Conservation (phyloP, 2,329 filamentous ascomycete genomes). For the Penicillium italicum region DNA sequence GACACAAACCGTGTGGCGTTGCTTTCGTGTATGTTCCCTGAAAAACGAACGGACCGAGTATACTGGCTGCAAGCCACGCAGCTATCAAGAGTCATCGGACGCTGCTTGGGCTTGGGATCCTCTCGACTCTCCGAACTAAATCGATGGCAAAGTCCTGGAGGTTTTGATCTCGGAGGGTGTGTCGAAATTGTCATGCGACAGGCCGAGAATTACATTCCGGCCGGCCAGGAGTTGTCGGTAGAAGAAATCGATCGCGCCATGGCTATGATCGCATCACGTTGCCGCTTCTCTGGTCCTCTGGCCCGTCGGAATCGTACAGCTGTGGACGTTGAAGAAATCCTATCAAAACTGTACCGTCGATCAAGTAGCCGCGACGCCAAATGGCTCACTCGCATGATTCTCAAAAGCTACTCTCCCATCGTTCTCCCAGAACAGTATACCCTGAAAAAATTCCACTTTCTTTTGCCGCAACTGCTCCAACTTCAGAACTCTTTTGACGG, state of each 20-base stretch:
- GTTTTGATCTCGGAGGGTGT: constrained; percentile 67
- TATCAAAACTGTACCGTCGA: constrained; percentile 58
- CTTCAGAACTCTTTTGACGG: constrained; percentile 66
- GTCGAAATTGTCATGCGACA: constrained; percentile 61
- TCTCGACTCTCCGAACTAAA: constrained; percentile 61
- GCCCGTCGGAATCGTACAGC: constrained; percentile 47
- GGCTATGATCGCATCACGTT: constrained; percentile 62
- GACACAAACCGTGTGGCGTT: constrained; percentile 61
- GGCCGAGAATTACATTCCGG: constrained; percentile 50
- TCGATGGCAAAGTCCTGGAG: constrained; percentile 58
- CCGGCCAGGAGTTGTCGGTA: constrained; percentile 54
- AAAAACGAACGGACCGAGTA: constrained; percentile 71
- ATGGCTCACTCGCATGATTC: constrained; percentile 77
- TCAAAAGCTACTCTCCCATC: constrained; percentile 72
- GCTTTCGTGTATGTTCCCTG: constrained; percentile 71
- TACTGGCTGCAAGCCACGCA: constrained; percentile 63
- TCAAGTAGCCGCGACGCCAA: constrained; percentile 70
- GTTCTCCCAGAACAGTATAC: constrained; percentile 56
- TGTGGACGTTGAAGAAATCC: constrained; percentile 43
- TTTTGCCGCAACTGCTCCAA: constrained; percentile 65
- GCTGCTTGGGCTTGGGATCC: constrained; percentile 62
- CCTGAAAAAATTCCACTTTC: constrained; percentile 61
- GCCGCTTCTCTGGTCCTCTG: constrained; percentile 65
- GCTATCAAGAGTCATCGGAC: constrained; percentile 65
- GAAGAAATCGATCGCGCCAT: constrained; percentile 69